Conservation (phyloP, 1,284 basidiomycete species). For the Moniliophthora roreri region DNA sequence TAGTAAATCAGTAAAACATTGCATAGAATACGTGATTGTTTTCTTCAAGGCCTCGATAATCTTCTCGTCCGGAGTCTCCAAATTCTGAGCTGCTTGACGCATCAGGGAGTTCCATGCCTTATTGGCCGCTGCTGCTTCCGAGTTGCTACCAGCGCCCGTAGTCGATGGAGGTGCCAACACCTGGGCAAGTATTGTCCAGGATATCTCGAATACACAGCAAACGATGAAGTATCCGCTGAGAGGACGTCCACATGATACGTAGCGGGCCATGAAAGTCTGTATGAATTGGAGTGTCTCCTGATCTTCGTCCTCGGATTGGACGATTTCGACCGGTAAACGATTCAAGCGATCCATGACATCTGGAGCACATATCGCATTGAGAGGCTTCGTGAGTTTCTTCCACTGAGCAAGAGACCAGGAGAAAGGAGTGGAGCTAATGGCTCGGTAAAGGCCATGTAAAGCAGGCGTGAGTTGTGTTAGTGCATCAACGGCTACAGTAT, state of each 20-base stretch:
- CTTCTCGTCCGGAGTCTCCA: conserved; percentile 36
- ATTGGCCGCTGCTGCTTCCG: conserved; percentile 79
- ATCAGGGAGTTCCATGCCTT: conserved; percentile 75
- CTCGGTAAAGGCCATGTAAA: conserved; percentile 86
- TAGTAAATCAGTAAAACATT: conserved; percentile 73
- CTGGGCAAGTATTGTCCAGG: conserved; percentile 84
- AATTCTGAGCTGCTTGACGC: conserved; percentile 44
- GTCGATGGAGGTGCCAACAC: conserved; percentile 52
- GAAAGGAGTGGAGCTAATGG: conserved; percentile 77
- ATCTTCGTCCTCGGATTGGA: conserved; percentile 54
- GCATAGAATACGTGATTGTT: conserved; percentile 60
- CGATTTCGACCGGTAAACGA: conserved; percentile 59
- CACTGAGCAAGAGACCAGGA: conserved; percentile 74
- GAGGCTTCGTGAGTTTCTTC: conserved; percentile 52
- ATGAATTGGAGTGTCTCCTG: conserved; percentile 55
- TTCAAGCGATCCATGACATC: conserved; percentile 70
- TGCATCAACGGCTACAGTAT: conserved; percentile 58
- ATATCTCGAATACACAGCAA: conserved; percentile 81
- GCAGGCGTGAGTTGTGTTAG: conserved; percentile 79
- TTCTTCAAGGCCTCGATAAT: conserved; percentile 45
- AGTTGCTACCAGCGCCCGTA: conserved; percentile 29
- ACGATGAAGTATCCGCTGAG: conserved; percentile 87
- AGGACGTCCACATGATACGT: conserved; percentile 73
- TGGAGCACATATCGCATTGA: conserved; percentile 59
- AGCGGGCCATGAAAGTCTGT: conserved; percentile 75